Evolutionary conservation across 2,329 filamentous ascomycete species (phyloP).

Genomic region (Arthrinium puccinioides): DNA sequence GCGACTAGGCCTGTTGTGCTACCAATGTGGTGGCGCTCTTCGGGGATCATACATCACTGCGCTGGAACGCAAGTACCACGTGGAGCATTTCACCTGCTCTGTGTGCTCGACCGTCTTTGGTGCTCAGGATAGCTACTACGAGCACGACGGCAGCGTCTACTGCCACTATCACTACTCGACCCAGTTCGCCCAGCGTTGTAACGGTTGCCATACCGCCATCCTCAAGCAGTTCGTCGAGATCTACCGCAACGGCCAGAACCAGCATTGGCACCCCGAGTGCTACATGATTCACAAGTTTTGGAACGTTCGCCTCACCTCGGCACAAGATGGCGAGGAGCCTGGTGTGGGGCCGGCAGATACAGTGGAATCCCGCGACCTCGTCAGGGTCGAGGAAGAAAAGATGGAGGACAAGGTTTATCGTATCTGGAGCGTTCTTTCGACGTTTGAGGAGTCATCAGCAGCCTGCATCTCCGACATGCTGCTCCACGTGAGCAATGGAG

Average conservation of each 20-base stretch:
- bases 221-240: conserved; percentile 99
- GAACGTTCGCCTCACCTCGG: conserved; percentile 80
- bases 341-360: conserved; percentile 37
- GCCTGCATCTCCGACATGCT: conserved; percentile 99
- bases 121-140: conserved; percentile 97
- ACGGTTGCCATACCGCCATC: conserved; percentile 94
- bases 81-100: conserved; percentile 98
- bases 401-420: conserved; percentile 98
- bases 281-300: conserved; percentile 99
- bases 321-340: conserved; percentile 41
- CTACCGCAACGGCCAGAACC: conserved; percentile 93
- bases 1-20: conserved; percentile 82
- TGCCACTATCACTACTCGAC: conserved; percentile 99
- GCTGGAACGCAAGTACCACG: conserved; percentile 95
- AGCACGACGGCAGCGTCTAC: conserved; percentile 92
- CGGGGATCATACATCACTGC: conserved; percentile 97
- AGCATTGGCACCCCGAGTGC: conserved; percentile 98
- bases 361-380: conserved; percentile 60
- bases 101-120: conserved; percentile 97
- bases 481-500: conserved; percentile 94
- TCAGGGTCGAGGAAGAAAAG: conserved; percentile 79
- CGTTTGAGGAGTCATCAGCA: conserved; percentile 94
- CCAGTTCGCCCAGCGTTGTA: conserved; percentile 91
- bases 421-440: conserved; percentile 96
- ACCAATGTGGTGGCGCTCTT: conserved; percentile 84